Conservation (phyloP, 1,139 yeast species). For the Meyerozyma elateridarum region DNA sequence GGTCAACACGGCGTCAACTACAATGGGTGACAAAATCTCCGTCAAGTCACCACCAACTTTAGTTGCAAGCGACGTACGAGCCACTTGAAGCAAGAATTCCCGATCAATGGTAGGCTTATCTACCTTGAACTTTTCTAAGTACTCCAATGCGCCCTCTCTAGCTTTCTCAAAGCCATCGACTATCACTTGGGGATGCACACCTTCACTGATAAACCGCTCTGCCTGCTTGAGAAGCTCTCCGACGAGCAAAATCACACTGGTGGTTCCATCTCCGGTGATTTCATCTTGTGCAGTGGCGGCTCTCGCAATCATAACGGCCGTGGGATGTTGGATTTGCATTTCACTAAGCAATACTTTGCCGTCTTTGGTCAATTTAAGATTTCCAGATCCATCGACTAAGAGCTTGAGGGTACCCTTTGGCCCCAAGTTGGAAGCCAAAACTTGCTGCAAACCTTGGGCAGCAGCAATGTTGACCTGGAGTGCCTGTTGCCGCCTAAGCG, state of each 20-base stretch:
- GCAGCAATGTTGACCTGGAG: constrained; percentile 92
- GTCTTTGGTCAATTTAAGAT: constrained; percentile 91
- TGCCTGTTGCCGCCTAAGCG: constrained; percentile 90
- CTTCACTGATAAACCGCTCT: constrained; percentile 85
- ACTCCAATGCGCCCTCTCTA: constrained; percentile 66
- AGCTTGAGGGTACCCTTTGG: constrained; percentile 97
- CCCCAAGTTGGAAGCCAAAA: constrained; percentile 85
- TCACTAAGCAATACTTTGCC: constrained; percentile 91
- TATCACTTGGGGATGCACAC: constrained; percentile 91
- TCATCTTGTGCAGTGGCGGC: constrained; percentile 99
- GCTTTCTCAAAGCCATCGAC: constrained; percentile 96
- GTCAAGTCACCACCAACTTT: constrained; percentile 75
- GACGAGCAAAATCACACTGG: constrained; percentile 91
- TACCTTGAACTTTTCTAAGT: constrained; percentile 57
- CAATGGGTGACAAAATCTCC: constrained; percentile 84
- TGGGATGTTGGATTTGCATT: constrained; percentile 99
- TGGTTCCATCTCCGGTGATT: constrained; percentile 98
- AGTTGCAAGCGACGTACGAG: constrained; percentile 82
- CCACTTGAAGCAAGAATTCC: constrained; percentile 85
- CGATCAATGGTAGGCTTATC: constrained; percentile 57
- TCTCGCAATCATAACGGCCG: constrained; percentile 97
- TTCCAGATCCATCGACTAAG: constrained; percentile 96
- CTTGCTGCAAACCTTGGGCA: constrained; percentile 94
- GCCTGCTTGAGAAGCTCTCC: constrained; percentile 96
- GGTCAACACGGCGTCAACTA: constrained; percentile 90